Base-by-base conservation (phyloP, 495 filamentous ascomycete species). In the Neurospora sp. region DNA sequence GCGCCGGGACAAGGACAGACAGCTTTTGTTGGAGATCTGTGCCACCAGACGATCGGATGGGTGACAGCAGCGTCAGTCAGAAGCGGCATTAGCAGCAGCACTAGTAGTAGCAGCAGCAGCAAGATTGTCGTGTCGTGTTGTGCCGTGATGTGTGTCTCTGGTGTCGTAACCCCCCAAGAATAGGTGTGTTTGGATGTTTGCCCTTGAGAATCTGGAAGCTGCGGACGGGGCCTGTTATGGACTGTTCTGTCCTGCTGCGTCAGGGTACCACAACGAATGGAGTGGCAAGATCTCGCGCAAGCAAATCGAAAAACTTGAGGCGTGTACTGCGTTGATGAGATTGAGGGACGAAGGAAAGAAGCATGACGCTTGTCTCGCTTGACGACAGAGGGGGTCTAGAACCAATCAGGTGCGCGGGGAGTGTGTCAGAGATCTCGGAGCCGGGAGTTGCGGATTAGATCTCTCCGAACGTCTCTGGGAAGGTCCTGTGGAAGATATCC, bases 11-110 rank as follows among this genome's bases (percentile, higher is more conserved):
- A 37, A 59, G 20, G 53, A 65, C 27, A 65, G n/a, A n/a, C 41
- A 47, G 5, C 12, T 18, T 27, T 65, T 35, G 27, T 35, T 69
- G 71, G 70, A 74, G 73, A 74, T 74, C 73, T 74, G 73, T 74
- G 41, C 70, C 20, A 74, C 73, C 42, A 72, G 70, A 70, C 47
- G 53, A 61, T 65, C 27, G 70, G 70, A 40, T 69, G 73, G 71
- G 70, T 74, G 73, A 72, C 70, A 72, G 68, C 73, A 74, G 73
- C 53, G 27, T 65, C 53, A 65, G 27, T 65, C 53, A 65, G 14
- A 16, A 35, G 47, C 47, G 47, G 20, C 22, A 27, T 59, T 27
- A 65, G 53, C 31, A 35, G 53, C n/a, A 47, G 44, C 41, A 44
- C 5, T 44, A n/a, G 44, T 20, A 8, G 44, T 20, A 7, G 44